Conservation (phyloP, 2,329 filamentous ascomycete species). For the Nemania bipapillata region DNA sequence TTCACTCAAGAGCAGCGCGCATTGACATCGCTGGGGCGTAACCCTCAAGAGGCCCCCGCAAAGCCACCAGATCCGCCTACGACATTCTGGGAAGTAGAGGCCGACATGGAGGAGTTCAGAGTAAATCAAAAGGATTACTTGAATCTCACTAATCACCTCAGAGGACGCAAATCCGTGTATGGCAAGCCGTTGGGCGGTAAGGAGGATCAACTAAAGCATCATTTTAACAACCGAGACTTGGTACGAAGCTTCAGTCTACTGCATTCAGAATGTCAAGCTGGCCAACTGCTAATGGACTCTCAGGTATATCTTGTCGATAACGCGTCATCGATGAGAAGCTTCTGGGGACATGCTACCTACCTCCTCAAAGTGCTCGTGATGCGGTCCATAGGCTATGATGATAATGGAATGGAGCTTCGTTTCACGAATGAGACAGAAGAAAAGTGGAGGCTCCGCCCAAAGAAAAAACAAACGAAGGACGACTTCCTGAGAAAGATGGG, state of each 20-base stretch:
- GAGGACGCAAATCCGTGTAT: slow-evolving; percentile 13
- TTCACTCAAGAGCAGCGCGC: slow-evolving; percentile 15
- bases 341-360: slow-evolving; percentile 44
- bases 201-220: slow-evolving; percentile 19
- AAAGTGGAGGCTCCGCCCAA: slow-evolving; percentile 14
- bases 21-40: slow-evolving; percentile 4
- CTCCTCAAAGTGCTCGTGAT: slow-evolving; percentile 44
- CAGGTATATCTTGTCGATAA: slow-evolving; percentile 50
- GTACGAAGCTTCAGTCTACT: background rate
- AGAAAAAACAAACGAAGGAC: slow-evolving; percentile 7
- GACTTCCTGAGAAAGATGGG: slow-evolving; percentile 17
- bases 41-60: background rate
- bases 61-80: slow-evolving; percentile 24
- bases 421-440: slow-evolving; percentile 22
- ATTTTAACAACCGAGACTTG: slow-evolving; percentile 13
- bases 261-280: background rate
- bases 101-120: slow-evolving; percentile 3
- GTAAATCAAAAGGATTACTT: background rate
- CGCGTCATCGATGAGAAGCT: slow-evolving; percentile 41
- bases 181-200: slow-evolving; percentile 20
- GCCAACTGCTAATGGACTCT: background rate
- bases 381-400: slow-evolving; percentile 46
- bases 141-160: background rate
- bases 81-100: slow-evolving; percentile 32
- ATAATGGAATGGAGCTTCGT: slow-evolving; percentile 46